Evolutionary conservation across 2,329 filamentous ascomycete species (phyloP), one percentile per base, ranked within the genome.

Genomic region (Penicillium sumatraense): DNA sequence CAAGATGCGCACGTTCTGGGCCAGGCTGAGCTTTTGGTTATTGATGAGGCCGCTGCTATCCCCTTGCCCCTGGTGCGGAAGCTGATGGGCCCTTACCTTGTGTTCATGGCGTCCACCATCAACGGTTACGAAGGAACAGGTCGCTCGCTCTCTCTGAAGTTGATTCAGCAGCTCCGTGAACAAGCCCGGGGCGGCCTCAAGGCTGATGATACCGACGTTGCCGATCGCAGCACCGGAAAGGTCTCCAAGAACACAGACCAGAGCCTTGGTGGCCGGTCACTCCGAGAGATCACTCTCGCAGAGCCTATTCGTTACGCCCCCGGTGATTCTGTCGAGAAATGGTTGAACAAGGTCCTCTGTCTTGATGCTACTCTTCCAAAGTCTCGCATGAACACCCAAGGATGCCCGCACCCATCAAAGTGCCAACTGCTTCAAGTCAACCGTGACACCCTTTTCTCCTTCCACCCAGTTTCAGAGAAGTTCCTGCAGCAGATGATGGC

Each of bases 101-200:
- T 98, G 8, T 99, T 99, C 76, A 98, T 99, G 95, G 92, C 96
- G 1, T 99, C 95, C 0, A 99, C 95, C 1, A 97, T 99, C 78
- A 98, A 98, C 71, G 95, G 95, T 55, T 99, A 99, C 72, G 95
- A 99, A 78, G 95, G 95, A 53, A 99, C 95, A 6, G 95, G 95
- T 36, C 87, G 95, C 54, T 98, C 95, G 1, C 82, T 99, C 5
- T 98, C 95, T 0, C 80, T 99, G 51, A 99, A 99, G 78, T 83
- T 99, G 62, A 97, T 99, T 61, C 96, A 98, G 73, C 93, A 99
- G 75, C 85, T 99, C 21, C 88, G 95, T 55, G 93, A 99, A 68
- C 93, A 99, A 72, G 96, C 93, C 29, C 83, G 90, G 65, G 86
- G 86, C 35, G 83, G 82, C 16, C 75, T 80, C 6, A 84, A 84